phyloP scores from a whole-genome alignment of 768 basidiomycete genomes.

The Rubroboletus pulcherrimus region DNA sequence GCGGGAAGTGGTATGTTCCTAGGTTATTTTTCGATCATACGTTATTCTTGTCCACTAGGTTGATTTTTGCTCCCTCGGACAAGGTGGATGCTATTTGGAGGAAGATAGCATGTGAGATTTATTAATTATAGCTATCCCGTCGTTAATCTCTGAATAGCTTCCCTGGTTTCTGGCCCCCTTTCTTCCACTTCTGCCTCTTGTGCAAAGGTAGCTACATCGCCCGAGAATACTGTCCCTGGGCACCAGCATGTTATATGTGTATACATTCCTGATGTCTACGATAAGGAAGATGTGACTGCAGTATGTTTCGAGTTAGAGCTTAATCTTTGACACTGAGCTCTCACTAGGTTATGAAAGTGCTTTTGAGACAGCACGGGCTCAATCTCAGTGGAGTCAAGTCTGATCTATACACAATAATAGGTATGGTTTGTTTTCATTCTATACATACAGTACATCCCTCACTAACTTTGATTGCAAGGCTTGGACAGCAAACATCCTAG shows the following conservation, averaged over 20 bases:
- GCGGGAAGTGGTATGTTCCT: slow-evolving; percentile 61
- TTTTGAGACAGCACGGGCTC: slow-evolving; percentile 62
- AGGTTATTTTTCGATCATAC: neutral
- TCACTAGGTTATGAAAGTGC: slow-evolving; percentile 58
- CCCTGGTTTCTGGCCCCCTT: slow-evolving; percentile 61
- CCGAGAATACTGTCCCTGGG: slow-evolving; percentile 42
- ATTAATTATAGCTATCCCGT: neutral
- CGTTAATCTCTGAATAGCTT: slow-evolving; percentile 38
- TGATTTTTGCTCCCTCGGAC: slow-evolving; percentile 59
- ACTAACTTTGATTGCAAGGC: slow-evolving; percentile 36
- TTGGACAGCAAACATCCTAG: slow-evolving; percentile 76
- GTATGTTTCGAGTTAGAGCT: slow-evolving; percentile 29
- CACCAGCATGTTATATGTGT: slow-evolving; percentile 67
- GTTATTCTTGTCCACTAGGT: slow-evolving; percentile 39
- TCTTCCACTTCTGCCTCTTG: slow-evolving; percentile 50
- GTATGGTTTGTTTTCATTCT: slow-evolving; percentile 30
- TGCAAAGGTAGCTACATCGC: slow-evolving; percentile 67
- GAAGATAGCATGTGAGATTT: slow-evolving; percentile 51
- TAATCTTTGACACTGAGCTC: neutral
- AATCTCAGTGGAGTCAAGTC: slow-evolving; percentile 69
- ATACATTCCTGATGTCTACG: slow-evolving; percentile 68
- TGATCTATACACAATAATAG: slow-evolving; percentile 61
- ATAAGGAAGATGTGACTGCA: slow-evolving; percentile 54
- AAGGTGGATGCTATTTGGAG: slow-evolving; percentile 64
- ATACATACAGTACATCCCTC: neutral